These are phyloP conservation scores for Suillus discolor DNA, from an alignment of 768 basidiomycete genomes.

Conservation along the genomic window DNA sequence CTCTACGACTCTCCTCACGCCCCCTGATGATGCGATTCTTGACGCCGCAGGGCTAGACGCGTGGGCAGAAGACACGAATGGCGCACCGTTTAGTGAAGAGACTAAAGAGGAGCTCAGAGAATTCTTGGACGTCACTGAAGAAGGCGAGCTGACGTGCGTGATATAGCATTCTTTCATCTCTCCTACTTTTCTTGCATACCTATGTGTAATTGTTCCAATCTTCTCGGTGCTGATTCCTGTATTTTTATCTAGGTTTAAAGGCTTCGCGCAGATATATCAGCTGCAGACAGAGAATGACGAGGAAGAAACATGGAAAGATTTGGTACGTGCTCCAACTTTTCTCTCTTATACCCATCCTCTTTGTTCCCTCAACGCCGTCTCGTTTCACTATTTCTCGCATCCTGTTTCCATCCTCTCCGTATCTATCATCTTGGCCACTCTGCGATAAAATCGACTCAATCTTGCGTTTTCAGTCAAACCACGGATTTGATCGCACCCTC, in stretches of 20 bases:
- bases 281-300: conserved; percentile 86
- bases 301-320: conserved; percentile 82
- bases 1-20: conserved; percentile 40
- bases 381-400: neutral
- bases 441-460: conserved; percentile 10
- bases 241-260: conserved; percentile 57
- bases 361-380: neutral
- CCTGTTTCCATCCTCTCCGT: conserved; percentile 3
- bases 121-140: conserved; percentile 73
- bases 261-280: conserved; percentile 82
- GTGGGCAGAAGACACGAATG: conserved; percentile 83
- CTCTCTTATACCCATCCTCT: neutral
- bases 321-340: conserved; percentile 45
- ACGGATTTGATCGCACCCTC: conserved; percentile 74
- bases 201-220: neutral
- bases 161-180: neutral
- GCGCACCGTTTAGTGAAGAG: conserved; percentile 74
- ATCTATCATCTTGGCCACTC: conserved; percentile 3
- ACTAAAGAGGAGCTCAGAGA: conserved; percentile 78
- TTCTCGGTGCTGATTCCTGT: neutral
- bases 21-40: conserved; percentile 58
- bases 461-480: conserved; percentile 51
- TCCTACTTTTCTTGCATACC: conserved; percentile 3
- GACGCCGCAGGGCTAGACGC: conserved; percentile 63
- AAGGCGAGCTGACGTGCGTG: conserved; percentile 72